These are phyloP conservation scores for Pulicaria dysenterica DNA, from an alignment of 129 eudicot species.

Conservation along the genomic window DNA sequence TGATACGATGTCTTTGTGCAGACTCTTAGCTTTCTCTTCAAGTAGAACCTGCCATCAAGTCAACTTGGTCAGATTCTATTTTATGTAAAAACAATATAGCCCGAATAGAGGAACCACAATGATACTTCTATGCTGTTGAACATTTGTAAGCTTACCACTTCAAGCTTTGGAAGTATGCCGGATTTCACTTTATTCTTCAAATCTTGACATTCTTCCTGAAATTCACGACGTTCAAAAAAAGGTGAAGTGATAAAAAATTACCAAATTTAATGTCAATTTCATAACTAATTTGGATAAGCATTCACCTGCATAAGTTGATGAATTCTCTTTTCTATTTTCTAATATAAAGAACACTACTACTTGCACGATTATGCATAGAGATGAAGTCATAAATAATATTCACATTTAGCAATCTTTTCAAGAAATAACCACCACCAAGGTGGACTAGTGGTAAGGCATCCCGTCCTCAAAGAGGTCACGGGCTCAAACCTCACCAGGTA, in stretches of 20 bases:
- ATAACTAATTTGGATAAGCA: no score
- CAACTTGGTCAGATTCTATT: conserved; percentile 13
- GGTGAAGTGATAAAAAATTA: no score
- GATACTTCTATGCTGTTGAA: neutral
- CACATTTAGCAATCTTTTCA: conserved; percentile 2
- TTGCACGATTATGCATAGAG: neutral
- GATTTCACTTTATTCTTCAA: conserved; percentile 56
- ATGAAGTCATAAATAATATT: neutral
- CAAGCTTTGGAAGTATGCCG: conserved; percentile 60
- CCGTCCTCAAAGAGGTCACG: no score
- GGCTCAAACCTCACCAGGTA: no score
- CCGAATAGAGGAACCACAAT: neutral
- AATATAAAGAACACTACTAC: neutral
- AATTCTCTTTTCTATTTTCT: neutral
- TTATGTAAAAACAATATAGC: neutral
- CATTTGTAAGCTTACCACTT: conserved; percentile 50
- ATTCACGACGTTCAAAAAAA: conserved; percentile 21
- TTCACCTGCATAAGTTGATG: neutral
- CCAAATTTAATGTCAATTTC: no score
- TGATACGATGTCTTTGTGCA: conserved; percentile 65
- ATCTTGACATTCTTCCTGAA: conserved; percentile 77
- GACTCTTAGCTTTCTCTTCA: conserved; percentile 60
- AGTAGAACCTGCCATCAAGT: conserved; percentile 60
- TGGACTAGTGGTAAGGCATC: no score
- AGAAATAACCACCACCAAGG: no score